phyloP scores from a whole-genome alignment of 768 basidiomycete species.

The Leccinum variicolor region DNA sequence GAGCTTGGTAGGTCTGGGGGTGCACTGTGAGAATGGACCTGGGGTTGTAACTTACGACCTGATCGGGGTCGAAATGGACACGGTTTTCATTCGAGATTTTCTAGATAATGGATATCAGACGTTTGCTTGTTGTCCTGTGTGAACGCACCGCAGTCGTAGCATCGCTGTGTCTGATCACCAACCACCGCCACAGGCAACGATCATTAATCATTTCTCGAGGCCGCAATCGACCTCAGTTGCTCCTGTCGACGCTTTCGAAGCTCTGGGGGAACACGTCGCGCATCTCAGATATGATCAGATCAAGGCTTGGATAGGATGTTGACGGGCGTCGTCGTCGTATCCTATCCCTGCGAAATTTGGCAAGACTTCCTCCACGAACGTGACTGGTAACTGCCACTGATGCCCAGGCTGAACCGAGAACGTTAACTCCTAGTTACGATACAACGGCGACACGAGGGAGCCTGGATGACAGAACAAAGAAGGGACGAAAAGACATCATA shows the following conservation, averaged over 20 bases:
- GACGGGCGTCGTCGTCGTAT: not conserved
- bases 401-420: not conserved
- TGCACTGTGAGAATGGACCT: slow-evolving; percentile 21
- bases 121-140: not conserved
- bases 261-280: not conserved
- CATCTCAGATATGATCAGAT: not conserved
- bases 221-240: slow-evolving; percentile 8
- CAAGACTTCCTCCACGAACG: not conserved
- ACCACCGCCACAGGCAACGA: slow-evolving; percentile 17
- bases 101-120: not conserved
- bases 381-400: not conserved
- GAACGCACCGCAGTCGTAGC: not conserved
- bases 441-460: not conserved
- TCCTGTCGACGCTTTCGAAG: not conserved
- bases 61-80: slow-evolving; percentile 5
- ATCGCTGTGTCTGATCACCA: not conserved
- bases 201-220: not conserved
- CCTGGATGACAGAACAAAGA: not conserved
- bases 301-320: not conserved
- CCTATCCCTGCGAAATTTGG: not conserved
- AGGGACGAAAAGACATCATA: not conserved
- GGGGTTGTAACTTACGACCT: not conserved
- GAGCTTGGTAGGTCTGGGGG: not conserved
- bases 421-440: not conserved
- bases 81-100: not conserved